Conservation (phyloP, 345 rosid genomes). For the Eutrema japonicum region DNA sequence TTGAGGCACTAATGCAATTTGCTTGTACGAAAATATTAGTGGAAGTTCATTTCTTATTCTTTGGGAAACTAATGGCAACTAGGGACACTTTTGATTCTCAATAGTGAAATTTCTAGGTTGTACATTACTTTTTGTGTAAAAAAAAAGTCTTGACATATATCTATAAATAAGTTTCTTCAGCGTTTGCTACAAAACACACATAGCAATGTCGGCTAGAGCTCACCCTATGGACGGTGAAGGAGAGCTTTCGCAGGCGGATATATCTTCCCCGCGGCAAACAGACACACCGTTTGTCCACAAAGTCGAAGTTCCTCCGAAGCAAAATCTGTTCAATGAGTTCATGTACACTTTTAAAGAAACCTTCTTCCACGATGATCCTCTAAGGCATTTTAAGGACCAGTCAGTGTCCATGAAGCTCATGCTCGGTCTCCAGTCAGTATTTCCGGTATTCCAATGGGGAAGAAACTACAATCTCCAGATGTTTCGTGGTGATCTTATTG, state of each 20-base stretch:
- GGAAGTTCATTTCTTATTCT: background rate
- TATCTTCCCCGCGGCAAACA: constrained; percentile 23
- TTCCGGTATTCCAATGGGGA: constrained; percentile 82
- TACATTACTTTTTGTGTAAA: too few relatives aligned
- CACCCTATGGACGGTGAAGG: constrained; percentile 25
- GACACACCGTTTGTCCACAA: constrained; percentile 55
- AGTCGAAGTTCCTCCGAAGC: constrained; percentile 79
- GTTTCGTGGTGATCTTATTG: constrained; percentile 72
- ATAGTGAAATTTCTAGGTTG: too few relatives aligned
- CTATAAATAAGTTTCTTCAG: constrained; percentile 30
- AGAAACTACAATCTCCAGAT: constrained; percentile 55
- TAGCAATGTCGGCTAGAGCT: constrained; percentile 32
- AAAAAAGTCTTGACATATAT: background rate
- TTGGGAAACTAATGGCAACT: background rate
- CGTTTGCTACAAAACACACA: constrained; percentile 18
- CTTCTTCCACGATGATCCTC: constrained; percentile 84
- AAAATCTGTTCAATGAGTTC: constrained; percentile 70
- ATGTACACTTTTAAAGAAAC: constrained; percentile 69
- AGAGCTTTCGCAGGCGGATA: constrained; percentile 25
- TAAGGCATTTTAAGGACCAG: constrained; percentile 78
- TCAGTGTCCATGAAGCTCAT: constrained; percentile 58
- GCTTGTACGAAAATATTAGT: constrained; percentile 4
- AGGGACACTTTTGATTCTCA: too few relatives aligned
- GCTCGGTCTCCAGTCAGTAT: constrained; percentile 68
- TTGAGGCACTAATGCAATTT: background rate